Evolutionary conservation across 306 rosid species (phyloP).

Genomic region (Quercus glauca): DNA sequence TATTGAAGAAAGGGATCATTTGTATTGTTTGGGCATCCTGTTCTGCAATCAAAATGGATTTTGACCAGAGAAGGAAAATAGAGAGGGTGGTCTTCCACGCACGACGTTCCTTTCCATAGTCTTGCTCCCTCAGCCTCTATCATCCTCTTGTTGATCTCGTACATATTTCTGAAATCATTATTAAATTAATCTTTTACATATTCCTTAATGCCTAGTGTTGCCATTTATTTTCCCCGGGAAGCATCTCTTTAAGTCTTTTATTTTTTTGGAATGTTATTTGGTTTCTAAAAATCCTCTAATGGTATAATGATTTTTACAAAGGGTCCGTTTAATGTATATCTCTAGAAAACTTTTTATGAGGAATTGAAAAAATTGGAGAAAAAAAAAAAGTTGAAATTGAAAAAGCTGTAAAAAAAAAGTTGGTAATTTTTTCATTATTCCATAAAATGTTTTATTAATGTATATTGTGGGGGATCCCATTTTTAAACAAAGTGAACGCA

Average conservation of each 20-base stretch:
- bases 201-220: not conserved
- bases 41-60: not conserved
- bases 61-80: not conserved
- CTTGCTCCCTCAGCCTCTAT: not conserved
- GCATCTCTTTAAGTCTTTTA: not conserved
- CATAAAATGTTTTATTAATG: no score
- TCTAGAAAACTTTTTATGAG: no score
- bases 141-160: not conserved
- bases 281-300: not conserved
- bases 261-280: no score
- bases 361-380: no score
- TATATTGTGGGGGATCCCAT: fast-evolving
- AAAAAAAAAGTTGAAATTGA: no score
- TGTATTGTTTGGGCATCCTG: conserved; percentile 3
- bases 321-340: no score
- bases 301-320: no score
- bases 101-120: not conserved
- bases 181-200: not conserved
- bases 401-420: no score
- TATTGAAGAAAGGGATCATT: not conserved
- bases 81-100: conserved; percentile 23
- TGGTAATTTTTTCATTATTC: no score
- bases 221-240: not conserved
- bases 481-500: no score
- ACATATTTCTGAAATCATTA: not conserved